Conservation (phyloP, 352 stramenopile genomes). For the Saprolegnia parasitica region DNA sequence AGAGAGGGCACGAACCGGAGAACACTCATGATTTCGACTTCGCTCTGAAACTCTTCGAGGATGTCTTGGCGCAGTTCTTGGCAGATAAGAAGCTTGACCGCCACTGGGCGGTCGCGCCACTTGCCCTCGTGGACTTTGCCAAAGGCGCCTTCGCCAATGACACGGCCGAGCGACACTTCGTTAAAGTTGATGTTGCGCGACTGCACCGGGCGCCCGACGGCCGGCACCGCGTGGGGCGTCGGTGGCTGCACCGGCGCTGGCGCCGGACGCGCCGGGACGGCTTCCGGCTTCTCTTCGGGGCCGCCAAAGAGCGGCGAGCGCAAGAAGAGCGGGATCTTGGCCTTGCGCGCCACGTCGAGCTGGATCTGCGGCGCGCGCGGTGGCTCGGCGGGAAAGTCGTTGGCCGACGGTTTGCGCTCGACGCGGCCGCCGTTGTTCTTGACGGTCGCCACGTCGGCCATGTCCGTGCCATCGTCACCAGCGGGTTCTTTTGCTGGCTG, state of each 20-base stretch:
- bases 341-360: constrained; percentile 61
- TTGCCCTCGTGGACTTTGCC: constrained; percentile 66
- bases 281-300: background rate
- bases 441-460: constrained; percentile 46
- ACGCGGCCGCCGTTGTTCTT: constrained; percentile 38
- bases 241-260: constrained; percentile 11
- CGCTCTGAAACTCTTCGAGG: constrained; percentile 69
- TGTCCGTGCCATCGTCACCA: constrained; percentile 30
- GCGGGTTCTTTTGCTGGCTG: constrained; percentile 34
- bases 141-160: constrained; percentile 77
- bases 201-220: constrained; percentile 18
- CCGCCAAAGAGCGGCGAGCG: constrained; percentile 17
- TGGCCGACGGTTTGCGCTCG: constrained; percentile 6
- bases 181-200: constrained; percentile 54
- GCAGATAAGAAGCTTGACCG: constrained; percentile 70
- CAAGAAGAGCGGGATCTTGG: constrained; percentile 67
- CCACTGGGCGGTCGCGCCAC: constrained; percentile 53
- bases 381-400: constrained; percentile 35
- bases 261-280: constrained; percentile 29
- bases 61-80: constrained; percentile 66
- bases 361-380: constrained; percentile 20
- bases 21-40: constrained; percentile 82
- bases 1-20: constrained; percentile 43
- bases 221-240: constrained; percentile 32
- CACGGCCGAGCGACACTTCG: constrained; percentile 47